phyloP scores from a whole-genome alignment of 2,329 filamentous ascomycete species.

The Lecanicillium sp. region DNA sequence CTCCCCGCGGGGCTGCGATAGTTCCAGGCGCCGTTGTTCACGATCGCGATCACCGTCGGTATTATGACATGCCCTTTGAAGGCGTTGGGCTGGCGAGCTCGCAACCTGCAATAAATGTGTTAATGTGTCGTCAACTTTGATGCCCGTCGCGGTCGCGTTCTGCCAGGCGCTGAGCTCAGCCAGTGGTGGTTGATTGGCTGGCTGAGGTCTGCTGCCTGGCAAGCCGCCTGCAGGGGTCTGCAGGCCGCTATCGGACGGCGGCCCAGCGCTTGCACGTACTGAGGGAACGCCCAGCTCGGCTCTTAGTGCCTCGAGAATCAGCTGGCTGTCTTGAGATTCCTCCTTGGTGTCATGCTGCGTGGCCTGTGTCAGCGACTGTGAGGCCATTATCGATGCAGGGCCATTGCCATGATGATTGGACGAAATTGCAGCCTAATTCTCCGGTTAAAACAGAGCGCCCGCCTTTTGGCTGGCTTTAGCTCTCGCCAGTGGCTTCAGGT shows the following conservation, averaged over 20 bases:
- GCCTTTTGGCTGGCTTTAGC: too few species aligned
- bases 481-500: too few species aligned
- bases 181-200: slow-evolving; percentile 11
- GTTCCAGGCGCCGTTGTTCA: not conserved
- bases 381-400: not conserved
- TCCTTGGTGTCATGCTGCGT: slow-evolving; percentile 10
- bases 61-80: not conserved
- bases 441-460: not conserved
- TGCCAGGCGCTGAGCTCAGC: not conserved
- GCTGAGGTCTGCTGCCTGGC: slow-evolving; percentile 5
- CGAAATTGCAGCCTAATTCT: not conserved
- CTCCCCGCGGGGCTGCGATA: not conserved
- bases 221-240: not conserved
- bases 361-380: not conserved
- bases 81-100: not conserved
- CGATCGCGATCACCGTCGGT: not conserved
- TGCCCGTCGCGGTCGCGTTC: not conserved
- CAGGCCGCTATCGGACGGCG: not conserved
- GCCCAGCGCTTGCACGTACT: slow-evolving; percentile 28
- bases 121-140: not conserved
- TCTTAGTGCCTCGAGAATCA: slow-evolving; percentile 32
- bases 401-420: not conserved
- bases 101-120: not conserved
- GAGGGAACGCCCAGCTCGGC: slow-evolving; percentile 32
- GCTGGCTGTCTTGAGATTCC: slow-evolving; percentile 39